Evolutionary conservation across 352 stramenopile genomes (phyloP), one percentile per base, ranked within the genome.

Genomic region (Pilasporangium apinafurcum): DNA sequence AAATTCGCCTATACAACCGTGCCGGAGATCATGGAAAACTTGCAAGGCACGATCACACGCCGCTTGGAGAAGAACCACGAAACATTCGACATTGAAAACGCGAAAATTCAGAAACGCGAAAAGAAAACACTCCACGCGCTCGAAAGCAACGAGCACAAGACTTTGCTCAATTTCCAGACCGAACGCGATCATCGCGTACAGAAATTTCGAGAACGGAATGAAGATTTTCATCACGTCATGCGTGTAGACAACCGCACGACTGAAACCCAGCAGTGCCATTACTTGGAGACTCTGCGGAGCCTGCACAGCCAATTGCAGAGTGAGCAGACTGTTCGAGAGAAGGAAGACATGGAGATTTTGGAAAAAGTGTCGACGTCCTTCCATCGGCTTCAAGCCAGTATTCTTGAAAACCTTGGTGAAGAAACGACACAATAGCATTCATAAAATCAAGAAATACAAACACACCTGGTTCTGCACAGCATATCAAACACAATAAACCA

Each of bases 21-120:
- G n/a, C 86, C 88, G 5, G 62, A 73, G 29, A 86, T 90, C 55
- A 92, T 97, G 55, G 86, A 96, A 48, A 72, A 73, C 20, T 62
- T 95, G 36, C 86, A 92, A 36, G 85, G 86, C 24, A 64, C 71
- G 17, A 90, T 97, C 43, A 95, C 86, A 14, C 73, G 84, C 5
- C 90, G 88, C 38, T 68, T 97, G 14, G 68, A 91, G 38, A 95
- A 96, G 61, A 89, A 82, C 44, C 70, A 90, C 59, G 87, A 96
- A 60, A 92, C 77, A 8, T 96, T 96, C 51, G 84, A 96, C 56
- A 95, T 96, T 37, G 86, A 96, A 43, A 96, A 96, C 56, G 79
- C 86, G 44, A 97, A 96, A 62, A 90, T 93, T 20, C 63, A 79
- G 30, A 96, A 95, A 59, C 78, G 86, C 28, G 86, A 96, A 53